Conservation (phyloP, 2,329 filamentous ascomycete species). For the Xylaria sp. region DNA sequence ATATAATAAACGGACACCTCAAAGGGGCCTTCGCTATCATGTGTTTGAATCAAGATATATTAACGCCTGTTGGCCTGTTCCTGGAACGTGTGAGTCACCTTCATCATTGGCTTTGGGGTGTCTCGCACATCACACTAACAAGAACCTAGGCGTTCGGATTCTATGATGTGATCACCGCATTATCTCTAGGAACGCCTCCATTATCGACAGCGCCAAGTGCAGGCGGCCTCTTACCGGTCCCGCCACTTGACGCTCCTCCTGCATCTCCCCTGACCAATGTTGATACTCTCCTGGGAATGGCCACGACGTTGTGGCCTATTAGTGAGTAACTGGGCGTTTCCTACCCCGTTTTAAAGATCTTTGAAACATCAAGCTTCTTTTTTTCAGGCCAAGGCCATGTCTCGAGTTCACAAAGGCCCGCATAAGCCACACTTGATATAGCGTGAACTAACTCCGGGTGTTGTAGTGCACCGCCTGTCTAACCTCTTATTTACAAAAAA, state of each 20-base stretch:
- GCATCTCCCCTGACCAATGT: conserved; percentile 57
- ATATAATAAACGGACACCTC: conserved; percentile 65
- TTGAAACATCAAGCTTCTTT: too few relatives aligned
- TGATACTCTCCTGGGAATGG: conserved; percentile 65
- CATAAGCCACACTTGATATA: too few relatives aligned
- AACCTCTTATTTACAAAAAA: conserved; percentile 59
- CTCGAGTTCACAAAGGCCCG: too few relatives aligned
- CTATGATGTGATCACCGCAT: conserved; percentile 68
- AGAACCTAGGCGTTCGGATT: conserved; percentile 63
- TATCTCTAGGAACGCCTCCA: conserved; percentile 65
- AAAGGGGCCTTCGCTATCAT: conserved; percentile 68
- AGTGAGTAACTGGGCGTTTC: too few relatives aligned
- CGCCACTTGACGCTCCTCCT: conserved; percentile 51
- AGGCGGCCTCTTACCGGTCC: conserved; percentile 53
- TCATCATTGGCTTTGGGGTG: not conserved
- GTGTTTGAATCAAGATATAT: conserved; percentile 51
- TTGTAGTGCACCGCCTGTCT: conserved; percentile 65
- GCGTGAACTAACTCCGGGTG: too few relatives aligned
- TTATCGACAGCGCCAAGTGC: conserved; percentile 57
- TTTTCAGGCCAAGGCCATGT: too few relatives aligned
- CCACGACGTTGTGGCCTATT: conserved; percentile 67
- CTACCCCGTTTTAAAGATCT: too few relatives aligned
- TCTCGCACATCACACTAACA: conserved; percentile 33
- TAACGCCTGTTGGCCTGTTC: conserved; percentile 60
- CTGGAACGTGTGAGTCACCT: conserved; percentile 57